Evolutionary conservation across 768 basidiomycete species (phyloP), one percentile per base, ranked within the genome.

Genomic region (Lactarius pseudohatsudake): DNA sequence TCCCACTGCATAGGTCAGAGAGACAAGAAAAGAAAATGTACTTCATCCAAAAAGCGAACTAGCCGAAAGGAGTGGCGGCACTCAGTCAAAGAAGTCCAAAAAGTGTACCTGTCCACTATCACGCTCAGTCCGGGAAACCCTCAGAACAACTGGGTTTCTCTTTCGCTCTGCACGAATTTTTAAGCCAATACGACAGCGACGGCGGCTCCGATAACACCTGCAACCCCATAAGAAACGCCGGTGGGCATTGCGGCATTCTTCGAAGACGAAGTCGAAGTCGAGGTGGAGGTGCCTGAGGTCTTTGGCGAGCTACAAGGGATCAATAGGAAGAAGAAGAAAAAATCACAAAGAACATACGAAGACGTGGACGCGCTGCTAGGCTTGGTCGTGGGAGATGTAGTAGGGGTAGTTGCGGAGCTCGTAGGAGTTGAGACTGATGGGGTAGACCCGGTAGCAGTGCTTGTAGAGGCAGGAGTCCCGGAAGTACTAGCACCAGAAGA

Each of bases 181-280:
- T 72, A 83, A 45, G 77, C 74, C 55, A 82, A 71, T 62, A 82
- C 64, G 54, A 77, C 81, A 61, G 74, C 80, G 38, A 78, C 67
- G n/a, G 73, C 75, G 6, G 73, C 80, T 43, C 76, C 75, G 60
- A 77, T 28, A 57, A 75, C 62, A 61, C 79, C 86, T 54, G 81
- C 77, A 56, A 79, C 68, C 50, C 80, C 81, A 10, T 71, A 64
- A 22, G 69, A 65, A n/a, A 61, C 67, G 57, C 76, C 63, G 18
- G 77, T 77, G 56, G 80, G 74, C 26, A 32, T 26, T 36, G 84
- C 84, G 15, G 77, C 73, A 55, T 77, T 73, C 10, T 72, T 73
- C 10, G 72, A 76, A 40, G 75, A 38, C 62, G 69, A n/a, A 1
- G 72, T 73, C 11, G 72, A 76, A 38, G 26, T 26, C 26, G 26